Percentiles rank a stretch among this genome's conserved stretches.
These are phyloP conservation scores for Starmerella ratchasimensis DNA, from an alignment of 805 yeast genomes.

Conservation along the genomic window DNA sequence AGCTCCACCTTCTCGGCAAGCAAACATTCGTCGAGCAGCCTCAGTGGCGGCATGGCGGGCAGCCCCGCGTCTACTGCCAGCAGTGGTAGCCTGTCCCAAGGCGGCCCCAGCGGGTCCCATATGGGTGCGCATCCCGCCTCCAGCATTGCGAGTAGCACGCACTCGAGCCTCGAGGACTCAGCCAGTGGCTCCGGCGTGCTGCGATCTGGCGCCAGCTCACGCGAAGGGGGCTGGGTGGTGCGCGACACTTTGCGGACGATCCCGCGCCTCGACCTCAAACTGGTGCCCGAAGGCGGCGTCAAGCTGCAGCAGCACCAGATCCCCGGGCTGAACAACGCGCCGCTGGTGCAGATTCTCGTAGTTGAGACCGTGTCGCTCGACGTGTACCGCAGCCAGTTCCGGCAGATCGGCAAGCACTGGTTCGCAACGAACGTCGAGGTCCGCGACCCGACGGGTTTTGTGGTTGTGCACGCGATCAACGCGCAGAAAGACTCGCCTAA, in stretches of 20 bases:
- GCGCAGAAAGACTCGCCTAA: slow-evolving; percentile 5
- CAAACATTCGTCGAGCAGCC: no score
- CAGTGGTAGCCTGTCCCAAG: no score
- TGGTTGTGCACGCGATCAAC: slow-evolving; percentile 38
- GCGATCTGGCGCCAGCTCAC: no score
- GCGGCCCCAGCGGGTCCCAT: no score
- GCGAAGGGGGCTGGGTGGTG: background rate
- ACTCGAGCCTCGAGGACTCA: background rate
- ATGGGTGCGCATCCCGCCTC: no score
- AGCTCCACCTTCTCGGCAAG: no score
- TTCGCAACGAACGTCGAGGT: slow-evolving; percentile 32
- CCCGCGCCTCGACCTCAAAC: slow-evolving; percentile 39
- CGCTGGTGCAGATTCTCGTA: slow-evolving; percentile 56
- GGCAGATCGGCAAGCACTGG: slow-evolving; percentile 81
- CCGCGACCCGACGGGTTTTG: slow-evolving; percentile 44
- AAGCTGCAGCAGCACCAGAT: slow-evolving; percentile 27
- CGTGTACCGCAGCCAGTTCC: slow-evolving; percentile 58
- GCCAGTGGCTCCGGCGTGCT: background rate
- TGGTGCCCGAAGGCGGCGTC: slow-evolving; percentile 45
- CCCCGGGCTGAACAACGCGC: slow-evolving; percentile 31
- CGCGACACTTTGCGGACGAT: slow-evolving; percentile 38
- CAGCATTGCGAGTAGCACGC: background rate
- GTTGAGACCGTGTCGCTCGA: slow-evolving; percentile 56
- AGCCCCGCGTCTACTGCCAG: no score
- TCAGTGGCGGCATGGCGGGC: no score